Evolutionary conservation across 257 asterid genomes (phyloP).

Genomic region (Nicotiana tabacum): DNA sequence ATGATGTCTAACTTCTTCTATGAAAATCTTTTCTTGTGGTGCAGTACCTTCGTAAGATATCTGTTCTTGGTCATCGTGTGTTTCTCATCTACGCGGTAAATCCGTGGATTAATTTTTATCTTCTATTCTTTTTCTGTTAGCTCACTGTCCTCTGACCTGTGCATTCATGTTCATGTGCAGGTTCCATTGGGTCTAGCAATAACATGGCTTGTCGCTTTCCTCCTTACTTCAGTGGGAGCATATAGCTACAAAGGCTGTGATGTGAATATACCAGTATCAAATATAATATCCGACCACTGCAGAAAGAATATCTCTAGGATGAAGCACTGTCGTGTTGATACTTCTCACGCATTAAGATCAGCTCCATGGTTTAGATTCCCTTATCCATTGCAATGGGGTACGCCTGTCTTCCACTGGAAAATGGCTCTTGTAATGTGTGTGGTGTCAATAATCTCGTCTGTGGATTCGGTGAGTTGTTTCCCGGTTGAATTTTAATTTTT

Average conservation of each 20-base stretch:
- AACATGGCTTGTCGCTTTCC: slow-evolving; percentile 81
- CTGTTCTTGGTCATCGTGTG: slow-evolving; percentile 86
- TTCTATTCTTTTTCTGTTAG: neutral
- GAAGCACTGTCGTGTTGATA: slow-evolving; percentile 83
- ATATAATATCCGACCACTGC: slow-evolving; percentile 78
- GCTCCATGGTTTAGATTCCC: slow-evolving; percentile 97
- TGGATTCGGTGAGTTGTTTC: slow-evolving; percentile 77
- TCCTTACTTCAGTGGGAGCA: slow-evolving; percentile 76
- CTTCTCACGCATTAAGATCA: slow-evolving; percentile 72
- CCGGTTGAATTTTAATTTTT: slow-evolving; percentile 4
- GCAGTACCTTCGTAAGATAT: slow-evolving; percentile 97
- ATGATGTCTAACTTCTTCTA: neutral
- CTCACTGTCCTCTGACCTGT: neutral
- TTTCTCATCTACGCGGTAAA: slow-evolving; percentile 85
- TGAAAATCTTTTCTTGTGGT: slow-evolving; percentile 16
- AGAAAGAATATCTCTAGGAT: slow-evolving; percentile 72
- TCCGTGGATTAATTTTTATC: neutral
- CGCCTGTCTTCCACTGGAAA: slow-evolving; percentile 86
- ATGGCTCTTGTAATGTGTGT: slow-evolving; percentile 95
- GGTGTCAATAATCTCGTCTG: slow-evolving; percentile 83
- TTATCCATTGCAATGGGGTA: slow-evolving; percentile 96
- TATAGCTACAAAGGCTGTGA: slow-evolving; percentile 92
- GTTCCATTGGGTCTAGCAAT: slow-evolving; percentile 79
- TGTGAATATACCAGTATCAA: slow-evolving; percentile 65
- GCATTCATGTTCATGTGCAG: slow-evolving; percentile 26